These are phyloP conservation scores for Graphilbum fragrans DNA, from an alignment of 2,329 filamentous ascomycete species.

Conservation along the genomic window DNA sequence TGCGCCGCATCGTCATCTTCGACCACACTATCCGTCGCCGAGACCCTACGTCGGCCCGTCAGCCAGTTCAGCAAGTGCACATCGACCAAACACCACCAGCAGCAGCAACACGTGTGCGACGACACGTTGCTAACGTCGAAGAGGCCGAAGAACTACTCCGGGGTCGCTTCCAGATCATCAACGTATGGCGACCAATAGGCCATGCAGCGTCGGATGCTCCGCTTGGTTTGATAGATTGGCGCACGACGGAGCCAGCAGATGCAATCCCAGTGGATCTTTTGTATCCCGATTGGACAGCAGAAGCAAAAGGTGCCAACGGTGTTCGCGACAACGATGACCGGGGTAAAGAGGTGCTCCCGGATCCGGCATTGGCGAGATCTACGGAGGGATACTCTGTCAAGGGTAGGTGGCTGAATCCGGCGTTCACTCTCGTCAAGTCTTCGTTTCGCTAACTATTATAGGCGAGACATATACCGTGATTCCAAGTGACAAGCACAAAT, in stretches of 20 bases:
- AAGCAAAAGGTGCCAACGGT: constrained; percentile 1
- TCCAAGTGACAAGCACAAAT: constrained; percentile 44
- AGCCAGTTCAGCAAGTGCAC: constrained; percentile 58
- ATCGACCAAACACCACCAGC: constrained; percentile 59
- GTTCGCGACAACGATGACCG: constrained; percentile 32
- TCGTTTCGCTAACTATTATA: no score
- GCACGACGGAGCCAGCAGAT: constrained; percentile 42
- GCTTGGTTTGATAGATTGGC: constrained; percentile 53
- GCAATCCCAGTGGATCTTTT: constrained; percentile 50
- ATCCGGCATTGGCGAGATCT: constrained; percentile 29
- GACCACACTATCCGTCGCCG: constrained; percentile 58
- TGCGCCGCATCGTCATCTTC: constrained; percentile 55
- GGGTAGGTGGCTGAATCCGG: constrained; percentile 14
- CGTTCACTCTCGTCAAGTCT: no score
- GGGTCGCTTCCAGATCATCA: constrained; percentile 54
- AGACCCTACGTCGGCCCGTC: constrained; percentile 39
- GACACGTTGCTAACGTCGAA: constrained; percentile 40
- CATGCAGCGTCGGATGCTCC: constrained; percentile 50
- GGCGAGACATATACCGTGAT: constrained; percentile 50
- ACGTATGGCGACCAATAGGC: constrained; percentile 58
- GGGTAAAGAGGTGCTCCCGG: constrained; percentile 44
- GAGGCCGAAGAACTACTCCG: constrained; percentile 45
- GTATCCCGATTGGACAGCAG: constrained; percentile 36
- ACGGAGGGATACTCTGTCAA: constrained; percentile 49
- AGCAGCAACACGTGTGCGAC: constrained; percentile 46